Conservation (phyloP, 768 basidiomycete genomes). For the Amanita rimosa region DNA sequence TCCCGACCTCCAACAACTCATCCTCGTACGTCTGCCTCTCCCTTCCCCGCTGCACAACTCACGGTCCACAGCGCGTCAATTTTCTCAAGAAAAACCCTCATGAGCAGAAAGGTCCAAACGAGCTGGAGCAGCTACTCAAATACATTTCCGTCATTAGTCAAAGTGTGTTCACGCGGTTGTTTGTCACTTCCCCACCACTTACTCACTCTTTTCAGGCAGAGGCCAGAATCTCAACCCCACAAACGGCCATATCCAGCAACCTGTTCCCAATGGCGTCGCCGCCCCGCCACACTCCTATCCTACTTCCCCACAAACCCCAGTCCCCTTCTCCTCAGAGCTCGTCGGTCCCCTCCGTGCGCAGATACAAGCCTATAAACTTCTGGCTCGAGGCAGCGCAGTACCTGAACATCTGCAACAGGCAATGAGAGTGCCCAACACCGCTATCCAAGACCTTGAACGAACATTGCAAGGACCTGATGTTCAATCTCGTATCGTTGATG, state of each 20-base stretch:
- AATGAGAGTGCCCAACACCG: conserved; percentile 51
- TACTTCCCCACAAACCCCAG: conserved; percentile 53
- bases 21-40: conserved; percentile 23
- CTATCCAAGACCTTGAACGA: conserved; percentile 54
- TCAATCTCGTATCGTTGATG: conserved; percentile 55
- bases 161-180: conserved; percentile 16
- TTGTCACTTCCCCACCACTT: neutral
- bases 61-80: conserved; percentile 29
- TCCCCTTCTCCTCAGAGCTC: conserved; percentile 71
- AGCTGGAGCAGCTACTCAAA: conserved; percentile 35
- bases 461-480: conserved; percentile 50
- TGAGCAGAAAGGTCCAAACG: conserved; percentile 34
- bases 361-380: conserved; percentile 70
- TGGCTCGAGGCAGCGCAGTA: conserved; percentile 53
- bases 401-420: conserved; percentile 63
- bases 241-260: conserved; percentile 36
- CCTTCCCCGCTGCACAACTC: conserved; percentile 6
- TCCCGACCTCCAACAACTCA: conserved; percentile 31
- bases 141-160: conserved; percentile 35
- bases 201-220: conserved; percentile 16
- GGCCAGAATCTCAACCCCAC: conserved; percentile 22
- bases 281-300: conserved; percentile 37
- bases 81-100: conserved; percentile 39
- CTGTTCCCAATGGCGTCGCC: conserved; percentile 30
- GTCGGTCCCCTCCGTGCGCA: conserved; percentile 70